Conservation (phyloP, 352 stramenopile species). For the Pythium biforme region DNA sequence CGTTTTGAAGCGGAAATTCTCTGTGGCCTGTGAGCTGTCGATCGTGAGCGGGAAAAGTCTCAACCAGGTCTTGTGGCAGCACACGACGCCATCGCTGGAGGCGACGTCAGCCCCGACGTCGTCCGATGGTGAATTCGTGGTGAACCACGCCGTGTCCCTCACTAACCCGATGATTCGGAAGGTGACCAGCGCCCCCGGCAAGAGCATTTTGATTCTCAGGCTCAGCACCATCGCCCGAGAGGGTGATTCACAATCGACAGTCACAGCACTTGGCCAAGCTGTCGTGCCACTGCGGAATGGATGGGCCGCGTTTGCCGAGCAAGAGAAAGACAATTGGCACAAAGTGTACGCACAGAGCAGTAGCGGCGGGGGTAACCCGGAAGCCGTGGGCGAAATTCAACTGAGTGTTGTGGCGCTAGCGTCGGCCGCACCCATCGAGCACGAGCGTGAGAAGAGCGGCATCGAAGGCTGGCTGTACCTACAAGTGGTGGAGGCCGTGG, state of each 20-base stretch:
- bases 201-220: conserved; percentile 13
- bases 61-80: conserved; percentile 17
- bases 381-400: conserved; percentile 21
- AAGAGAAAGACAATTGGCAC: conserved; percentile 19
- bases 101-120: background rate
- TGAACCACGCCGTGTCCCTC: conserved; percentile 7
- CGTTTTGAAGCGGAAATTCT: background rate
- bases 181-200: background rate
- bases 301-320: conserved; percentile 10
- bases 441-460: background rate
- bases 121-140: background rate
- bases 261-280: conserved; percentile 11
- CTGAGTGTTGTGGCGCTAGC: conserved; percentile 7
- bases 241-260: background rate
- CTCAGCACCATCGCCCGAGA: background rate
- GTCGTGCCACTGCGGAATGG: conserved; percentile 13
- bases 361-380: conserved; percentile 10
- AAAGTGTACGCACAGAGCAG: conserved; percentile 20
- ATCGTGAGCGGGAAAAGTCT: conserved; percentile 8
- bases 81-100: conserved; percentile 5
- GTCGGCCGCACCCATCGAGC: background rate
- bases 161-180: background rate
- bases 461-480: conserved; percentile 15
- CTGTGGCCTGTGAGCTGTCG: conserved; percentile 5
- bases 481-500: conserved; percentile 10